Evolutionary conservation across 495 filamentous ascomycete genomes (phyloP), one percentile per base, ranked within the genome.

Genomic region (Cercophora scortea): DNA sequence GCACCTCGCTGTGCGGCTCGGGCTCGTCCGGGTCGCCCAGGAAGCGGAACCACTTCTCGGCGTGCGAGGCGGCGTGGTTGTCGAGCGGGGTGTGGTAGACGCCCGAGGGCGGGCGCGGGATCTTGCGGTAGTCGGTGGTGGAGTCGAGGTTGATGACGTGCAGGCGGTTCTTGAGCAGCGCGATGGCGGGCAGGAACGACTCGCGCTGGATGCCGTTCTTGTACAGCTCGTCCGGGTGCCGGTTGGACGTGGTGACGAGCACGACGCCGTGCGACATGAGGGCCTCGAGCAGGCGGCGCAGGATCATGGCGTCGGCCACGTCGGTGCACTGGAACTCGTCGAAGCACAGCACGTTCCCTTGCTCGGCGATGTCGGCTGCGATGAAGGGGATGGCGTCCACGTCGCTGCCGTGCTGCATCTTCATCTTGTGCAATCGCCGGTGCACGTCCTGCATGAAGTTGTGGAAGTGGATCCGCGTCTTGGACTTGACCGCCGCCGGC

Each of bases 391-490:
- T 76, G 38, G 83, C 90, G 69, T 98, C 93, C 39, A 96, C 78
- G 66, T 98, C 90, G 61, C 84, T 89, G 6, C 93, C 94, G 66
- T 94, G 79, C 59, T 82, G 67, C 76, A 91, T 86, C 76, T 95
- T 96, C 63, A 95, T 84, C 58, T 80, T 79, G 70, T 98, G 93
- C 62, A 96, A 73, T 36, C 91, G 79, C 65, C 86, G 89, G 78
- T 98, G 93, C 53, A 97, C 89, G 70, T 95, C 88, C 70, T 98
- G 93, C 92, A 98, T 98, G 76, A 97, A 98, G 67, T 94, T 95
- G 73, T 97, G 90, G 71, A 98, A 98, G 73, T 98, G 93, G 58
- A 97, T 95, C 13, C 93, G 79, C n/a, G 86, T 94, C 75, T 95
- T 96, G 40, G 82, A 79, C 51, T 71, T 79, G 55, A 98, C 89